Base-by-base conservation (phyloP, 495 filamentous ascomycete species). In the Pyrenula massariospora region DNA sequence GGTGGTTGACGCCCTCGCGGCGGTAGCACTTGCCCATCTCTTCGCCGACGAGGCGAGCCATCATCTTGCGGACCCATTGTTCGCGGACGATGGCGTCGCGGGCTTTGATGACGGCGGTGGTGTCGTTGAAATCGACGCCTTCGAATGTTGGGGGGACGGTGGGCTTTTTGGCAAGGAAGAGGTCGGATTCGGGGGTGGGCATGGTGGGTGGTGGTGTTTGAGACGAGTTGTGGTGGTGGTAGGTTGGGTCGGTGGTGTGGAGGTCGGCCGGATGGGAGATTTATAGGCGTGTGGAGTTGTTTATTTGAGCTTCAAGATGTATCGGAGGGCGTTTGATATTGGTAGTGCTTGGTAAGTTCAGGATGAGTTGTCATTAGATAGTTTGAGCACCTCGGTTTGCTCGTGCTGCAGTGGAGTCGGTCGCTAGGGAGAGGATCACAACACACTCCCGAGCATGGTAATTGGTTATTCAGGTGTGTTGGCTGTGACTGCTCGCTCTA, bases 21-120 rank as follows among this genome's bases (percentile, higher is more conserved):
- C 81, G 80, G 77, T 98, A 98, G 73, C 93, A 98, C 77, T 95
- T 96, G 63, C 88, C 83, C 73, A 98, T 70, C 75, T 98, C 94
- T 72, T 97, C 89, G 47, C 91, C 79, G 31, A 97, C 88, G 54
- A 98, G 75, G 58, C 93, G 77, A 20, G 89, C 88, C 93, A 96
- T 97, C 93, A 98, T 98, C 63, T 83, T 85, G 68, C 83, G 83
- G 24, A 98, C 90, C 94, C 94, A 98, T 74, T 98, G 93, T 73
- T 98, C 93, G 48, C 90, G 83, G 63, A 98, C 84, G 50, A 98
- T 84, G 31, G 92, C 85, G 64, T 98, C 93, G 63, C 95, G 93
- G 58, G 94, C 91, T 56, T 87, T 87, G 77, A 96, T 96, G 54
- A 97, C 73, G 60, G 85, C 83, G 66, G 79, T 78, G 62, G 85